Base-by-base conservation (phyloP, 2,329 filamentous ascomycete species). In the Orbilia quercus region DNA sequence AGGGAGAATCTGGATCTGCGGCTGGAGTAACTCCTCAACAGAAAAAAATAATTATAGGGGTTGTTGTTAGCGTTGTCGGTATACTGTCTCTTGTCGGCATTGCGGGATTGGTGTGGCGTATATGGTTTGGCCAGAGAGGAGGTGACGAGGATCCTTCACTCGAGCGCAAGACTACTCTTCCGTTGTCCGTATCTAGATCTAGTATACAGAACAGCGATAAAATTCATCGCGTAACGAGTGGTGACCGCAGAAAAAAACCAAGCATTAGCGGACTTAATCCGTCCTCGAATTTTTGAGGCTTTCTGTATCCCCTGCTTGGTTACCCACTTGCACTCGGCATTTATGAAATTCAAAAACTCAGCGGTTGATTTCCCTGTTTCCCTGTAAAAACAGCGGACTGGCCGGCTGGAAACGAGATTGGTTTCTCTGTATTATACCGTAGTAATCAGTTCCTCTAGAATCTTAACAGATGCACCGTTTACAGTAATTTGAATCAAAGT, bases 41-140 rank as follows among this genome's bases (percentile, higher is more conserved):
- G 50, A 74, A 74, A 42, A 67, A 69, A 34, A 74, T 74, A 2
- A 74, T 74, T 7, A 74, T 74, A 1, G 70, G 70, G 1, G 70
- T 74, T 1, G 70, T 74, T 42, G 70, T 74, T 12, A 65, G 70
- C 16, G 38, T 74, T 16, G 70, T 67, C 9, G 70, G 70, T 9
- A 40, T 69, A 3, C 70, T 74, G 6, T 63, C 70, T 1, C 28
- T 74, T 18, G 63, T 64, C 0, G 70, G 70, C 14, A 63, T 74
- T 22, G 63, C 44, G n/a, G 63, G 63, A 22, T 58, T 74, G 23
- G 40, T 69, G 9, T 74, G 70, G 70, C 62, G 70, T n/a, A 67
- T 74, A 59, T 74, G 70, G 70, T 67, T 67, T 18, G 60, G 54
- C 12, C 70, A 63, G 5, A 53, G 70, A 22, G 58, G 47, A 23